phyloP scores from a whole-genome alignment of 2,329 filamentous ascomycete genomes.

The Verticillium tricorpus region DNA sequence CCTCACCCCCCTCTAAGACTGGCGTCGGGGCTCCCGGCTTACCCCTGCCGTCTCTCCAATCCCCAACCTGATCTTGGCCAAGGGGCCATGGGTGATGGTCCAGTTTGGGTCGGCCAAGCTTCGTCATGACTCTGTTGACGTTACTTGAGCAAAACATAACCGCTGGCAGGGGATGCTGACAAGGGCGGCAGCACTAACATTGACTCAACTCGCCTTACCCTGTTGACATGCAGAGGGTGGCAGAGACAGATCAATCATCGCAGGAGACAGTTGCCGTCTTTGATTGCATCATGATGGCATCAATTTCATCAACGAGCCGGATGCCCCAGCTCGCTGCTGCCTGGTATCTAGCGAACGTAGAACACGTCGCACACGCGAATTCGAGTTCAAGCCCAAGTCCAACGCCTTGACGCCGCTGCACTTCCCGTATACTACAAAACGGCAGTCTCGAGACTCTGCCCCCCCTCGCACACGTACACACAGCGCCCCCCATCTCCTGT shows the following conservation, averaged over 20 bases:
- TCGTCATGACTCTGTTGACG: too few species aligned
- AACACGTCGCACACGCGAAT: not conserved
- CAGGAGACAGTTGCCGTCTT: not conserved
- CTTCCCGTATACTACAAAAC: not conserved
- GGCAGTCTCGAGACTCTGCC: not conserved
- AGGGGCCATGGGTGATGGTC: too few species aligned
- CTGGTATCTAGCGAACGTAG: not conserved
- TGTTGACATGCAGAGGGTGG: not conserved
- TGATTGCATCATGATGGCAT: not conserved
- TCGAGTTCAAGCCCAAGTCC: not conserved
- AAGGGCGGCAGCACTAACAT: too few species aligned
- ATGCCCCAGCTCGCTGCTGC: not conserved
- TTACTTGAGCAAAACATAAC: too few species aligned
- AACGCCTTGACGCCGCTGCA: not conserved
- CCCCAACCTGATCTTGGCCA: too few species aligned
- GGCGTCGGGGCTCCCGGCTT: too few species aligned
- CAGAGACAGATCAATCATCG: not conserved
- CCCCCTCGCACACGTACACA: too few species aligned
- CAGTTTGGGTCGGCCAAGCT: too few species aligned
- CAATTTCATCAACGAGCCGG: not conserved
- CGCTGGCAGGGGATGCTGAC: too few species aligned
- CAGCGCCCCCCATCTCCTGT: too few species aligned
- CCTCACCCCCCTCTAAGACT: too few species aligned
- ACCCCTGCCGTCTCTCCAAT: too few species aligned
- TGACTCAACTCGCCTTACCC: not conserved